These are phyloP conservation scores for Sphagnurus paluster DNA, from an alignment of 1,284 basidiomycete genomes.

Conservation along the genomic window DNA sequence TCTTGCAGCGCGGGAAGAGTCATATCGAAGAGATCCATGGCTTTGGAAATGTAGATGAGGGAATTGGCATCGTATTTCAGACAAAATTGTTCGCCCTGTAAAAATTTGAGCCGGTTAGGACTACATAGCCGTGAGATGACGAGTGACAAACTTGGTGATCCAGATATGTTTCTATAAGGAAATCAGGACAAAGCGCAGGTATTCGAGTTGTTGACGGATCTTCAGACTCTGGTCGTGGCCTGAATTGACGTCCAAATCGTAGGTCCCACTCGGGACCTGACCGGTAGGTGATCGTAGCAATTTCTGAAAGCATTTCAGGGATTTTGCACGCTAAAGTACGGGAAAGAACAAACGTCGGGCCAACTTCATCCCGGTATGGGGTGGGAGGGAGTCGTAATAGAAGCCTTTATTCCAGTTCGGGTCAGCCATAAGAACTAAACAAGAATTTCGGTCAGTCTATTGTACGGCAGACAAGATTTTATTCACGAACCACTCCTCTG, in stretches of 20 bases:
- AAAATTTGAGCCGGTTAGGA: too few relatives aligned
- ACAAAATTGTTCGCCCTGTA: slow-evolving; percentile 92
- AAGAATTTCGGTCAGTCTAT: slow-evolving; percentile 8
- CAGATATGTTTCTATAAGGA: slow-evolving; percentile 97
- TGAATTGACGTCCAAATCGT: slow-evolving; percentile 85
- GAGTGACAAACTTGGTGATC: slow-evolving; percentile 77
- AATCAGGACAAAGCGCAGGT: slow-evolving; percentile 92
- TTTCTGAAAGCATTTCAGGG: slow-evolving; percentile 59
- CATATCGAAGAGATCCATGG: slow-evolving; percentile 99
- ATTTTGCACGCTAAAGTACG: neutral
- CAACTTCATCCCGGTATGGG: slow-evolving; percentile 98
- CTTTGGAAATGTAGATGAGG: slow-evolving; percentile 97
- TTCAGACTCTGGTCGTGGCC: slow-evolving; percentile 39
- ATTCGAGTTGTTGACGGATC: slow-evolving; percentile 39
- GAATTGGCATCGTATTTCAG: slow-evolving; percentile 99
- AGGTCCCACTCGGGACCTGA: slow-evolving; percentile 99
- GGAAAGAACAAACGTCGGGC: slow-evolving; percentile 75
- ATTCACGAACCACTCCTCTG: slow-evolving; percentile 88
- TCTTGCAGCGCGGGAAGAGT: slow-evolving; percentile 76
- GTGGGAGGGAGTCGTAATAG: slow-evolving; percentile 94
- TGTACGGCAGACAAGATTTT: slow-evolving; percentile 1
- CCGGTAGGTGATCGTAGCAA: slow-evolving; percentile 98
- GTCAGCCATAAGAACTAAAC: slow-evolving; percentile 93
- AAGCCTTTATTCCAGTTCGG: slow-evolving; percentile 99
- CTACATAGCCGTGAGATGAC: neutral